Conservation (phyloP, 2,329 filamentous ascomycete species). For the Westerdykella ornata region DNA sequence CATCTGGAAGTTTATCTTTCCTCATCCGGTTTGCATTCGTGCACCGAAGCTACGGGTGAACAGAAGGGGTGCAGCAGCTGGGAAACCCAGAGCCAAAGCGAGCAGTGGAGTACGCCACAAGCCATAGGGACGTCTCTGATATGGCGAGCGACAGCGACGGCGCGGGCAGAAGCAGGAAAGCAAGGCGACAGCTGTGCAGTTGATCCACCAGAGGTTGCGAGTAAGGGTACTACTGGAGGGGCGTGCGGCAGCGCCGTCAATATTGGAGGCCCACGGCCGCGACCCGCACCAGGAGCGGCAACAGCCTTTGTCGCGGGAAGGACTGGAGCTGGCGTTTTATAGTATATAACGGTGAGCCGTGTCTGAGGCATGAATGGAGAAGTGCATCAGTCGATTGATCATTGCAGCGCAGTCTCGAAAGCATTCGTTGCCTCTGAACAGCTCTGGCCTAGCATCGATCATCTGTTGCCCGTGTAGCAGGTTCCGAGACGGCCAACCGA, state of each 20-base stretch:
- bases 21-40: slow-evolving; percentile 27
- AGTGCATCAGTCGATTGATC: slow-evolving; percentile 26
- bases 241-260: slow-evolving; percentile 11
- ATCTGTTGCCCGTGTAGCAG: slow-evolving; percentile 1
- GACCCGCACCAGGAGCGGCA: slow-evolving; percentile 29
- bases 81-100: neutral
- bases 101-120: too few species aligned
- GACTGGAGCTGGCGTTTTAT: too few species aligned
- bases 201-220: slow-evolving; percentile 21
- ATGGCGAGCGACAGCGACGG: neutral
- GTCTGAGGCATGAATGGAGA: slow-evolving; percentile 14
- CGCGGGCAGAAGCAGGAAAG: slow-evolving; percentile 12
- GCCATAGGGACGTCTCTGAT: too few species aligned
- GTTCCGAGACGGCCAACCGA: neutral
- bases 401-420: slow-evolving; percentile 18
- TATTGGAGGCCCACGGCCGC: slow-evolving; percentile 20
- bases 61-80: slow-evolving; percentile 13
- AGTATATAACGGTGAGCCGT: slow-evolving; percentile 26
- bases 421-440: slow-evolving; percentile 24
- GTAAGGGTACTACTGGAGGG: slow-evolving; percentile 29
- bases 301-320: slow-evolving; percentile 10
- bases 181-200: slow-evolving; percentile 14
- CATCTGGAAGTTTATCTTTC: slow-evolving; percentile 10
- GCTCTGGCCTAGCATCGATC: slow-evolving; percentile 2
- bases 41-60: slow-evolving; percentile 16